Percentiles rank a stretch among this genome's conserved stretches.
phyloP scores from a whole-genome alignment of 108 stramenopile species.

The Fragilariopsis cylindrus region DNA sequence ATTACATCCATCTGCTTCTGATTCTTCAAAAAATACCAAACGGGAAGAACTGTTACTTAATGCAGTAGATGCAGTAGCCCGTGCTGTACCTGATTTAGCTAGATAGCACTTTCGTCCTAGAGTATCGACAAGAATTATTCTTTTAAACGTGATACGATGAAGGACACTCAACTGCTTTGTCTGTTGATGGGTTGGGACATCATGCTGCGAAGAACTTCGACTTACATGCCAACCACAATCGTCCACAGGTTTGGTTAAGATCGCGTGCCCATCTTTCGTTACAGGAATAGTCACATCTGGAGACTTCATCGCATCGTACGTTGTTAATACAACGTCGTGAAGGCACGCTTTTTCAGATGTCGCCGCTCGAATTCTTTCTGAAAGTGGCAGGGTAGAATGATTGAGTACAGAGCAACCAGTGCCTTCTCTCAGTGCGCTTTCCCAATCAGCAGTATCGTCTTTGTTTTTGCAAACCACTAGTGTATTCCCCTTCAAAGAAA shows the following conservation, averaged over 20 bases:
- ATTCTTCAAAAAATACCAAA: conserved; percentile 24
- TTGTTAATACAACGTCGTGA: conserved; percentile 66
- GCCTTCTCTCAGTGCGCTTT: conserved; percentile 54
- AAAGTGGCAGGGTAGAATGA: conserved; percentile 50
- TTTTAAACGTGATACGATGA: conserved; percentile 55
- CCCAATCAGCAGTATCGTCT: conserved; percentile 58
- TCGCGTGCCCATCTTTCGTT: conserved; percentile 46
- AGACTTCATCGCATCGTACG: conserved; percentile 63
- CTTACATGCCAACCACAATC: conserved; percentile 52
- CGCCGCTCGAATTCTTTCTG: conserved; percentile 46
- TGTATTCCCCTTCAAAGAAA: conserved; percentile 42
- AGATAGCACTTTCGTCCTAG: conserved; percentile 56
- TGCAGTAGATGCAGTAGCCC: conserved; percentile 32
- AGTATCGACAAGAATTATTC: conserved; percentile 55
- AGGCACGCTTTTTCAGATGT: conserved; percentile 51
- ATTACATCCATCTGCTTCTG: conserved; percentile 14
- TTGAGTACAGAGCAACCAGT: conserved; percentile 64
- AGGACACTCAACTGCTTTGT: conserved; percentile 57
- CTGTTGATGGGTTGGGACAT: conserved; percentile 21
- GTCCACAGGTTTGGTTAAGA: conserved; percentile 21
- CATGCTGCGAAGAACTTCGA: conserved; percentile 36
- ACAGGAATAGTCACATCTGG: conserved; percentile 59
- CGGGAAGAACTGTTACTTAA: conserved; percentile 26
- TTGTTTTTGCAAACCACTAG: conserved; percentile 55
- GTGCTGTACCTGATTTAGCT: conserved; percentile 41